These are phyloP conservation scores for Megacollybia marginata DNA, from an alignment of 768 basidiomycete genomes.

Conservation along the genomic window DNA sequence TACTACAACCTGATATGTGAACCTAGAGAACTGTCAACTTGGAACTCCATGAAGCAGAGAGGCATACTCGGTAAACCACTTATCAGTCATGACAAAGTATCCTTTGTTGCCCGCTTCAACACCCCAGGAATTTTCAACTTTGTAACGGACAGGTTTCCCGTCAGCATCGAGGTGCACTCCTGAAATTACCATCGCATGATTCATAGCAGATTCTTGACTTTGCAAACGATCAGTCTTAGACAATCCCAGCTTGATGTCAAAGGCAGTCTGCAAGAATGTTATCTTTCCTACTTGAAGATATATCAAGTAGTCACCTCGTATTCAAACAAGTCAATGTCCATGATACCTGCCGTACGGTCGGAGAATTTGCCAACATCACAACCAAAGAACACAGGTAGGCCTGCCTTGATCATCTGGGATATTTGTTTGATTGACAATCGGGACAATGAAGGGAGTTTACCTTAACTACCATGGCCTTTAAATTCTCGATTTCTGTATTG, in stretches of 20 bases:
- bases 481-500: constrained; percentile 74
- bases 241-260: constrained; percentile 72
- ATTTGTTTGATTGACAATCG: neutral
- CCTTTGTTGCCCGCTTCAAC: constrained; percentile 71
- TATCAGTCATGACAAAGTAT: constrained; percentile 86
- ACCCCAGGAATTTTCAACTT: constrained; percentile 97
- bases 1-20: constrained; percentile 90
- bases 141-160: constrained; percentile 82
- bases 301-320: constrained; percentile 50
- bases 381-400: constrained; percentile 90
- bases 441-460: constrained; percentile 18
- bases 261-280: constrained; percentile 50
- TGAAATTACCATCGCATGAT: constrained; percentile 93
- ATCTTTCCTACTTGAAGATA: neutral
- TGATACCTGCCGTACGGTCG: constrained; percentile 63
- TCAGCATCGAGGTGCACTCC: constrained; percentile 78
- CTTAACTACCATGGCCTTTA: constrained; percentile 80
- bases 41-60: too few relatives aligned
- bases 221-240: constrained; percentile 82
- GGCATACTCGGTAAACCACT: constrained; percentile 80
- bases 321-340: constrained; percentile 80
- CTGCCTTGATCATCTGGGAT: constrained; percentile 67
- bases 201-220: constrained; percentile 84
- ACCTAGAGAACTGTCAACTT: constrained; percentile 33
- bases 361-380: constrained; percentile 92